Base-by-base conservation (phyloP, 148 eudicot genomes). In the Silene conica region DNA sequence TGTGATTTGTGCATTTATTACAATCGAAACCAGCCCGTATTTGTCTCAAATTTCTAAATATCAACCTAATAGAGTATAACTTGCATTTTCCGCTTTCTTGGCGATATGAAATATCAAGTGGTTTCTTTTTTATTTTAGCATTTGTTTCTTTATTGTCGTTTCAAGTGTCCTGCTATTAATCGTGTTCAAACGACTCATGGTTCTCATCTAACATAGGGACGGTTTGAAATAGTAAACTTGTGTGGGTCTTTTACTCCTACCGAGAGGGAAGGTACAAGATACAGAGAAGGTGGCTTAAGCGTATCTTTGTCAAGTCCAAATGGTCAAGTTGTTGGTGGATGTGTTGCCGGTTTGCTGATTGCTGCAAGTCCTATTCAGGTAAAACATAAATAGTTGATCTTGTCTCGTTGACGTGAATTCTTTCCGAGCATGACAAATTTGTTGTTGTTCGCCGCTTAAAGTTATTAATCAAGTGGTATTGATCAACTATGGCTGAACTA, bases 181-280 rank as follows among this genome's bases (percentile, higher is more conserved):
- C 64, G 20, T 28, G 19, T 67, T 41, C 21, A 5, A 73, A 61
- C 60, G 14, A 74, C 58, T 19, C 22, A 0, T 58, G 23, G 1
- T 73, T 46, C 11, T 31, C 18, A 19, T 48, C 62, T 43, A 68
- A 52, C 65, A 73, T 65, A 90, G 95, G 95, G 95, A 38, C 85
- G 89, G 21, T 90, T 90, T 70, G 92, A 90, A 76, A 90, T 90
- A 48, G 86, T 90, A 23, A 85, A 89, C 59, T 81, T 90, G 74
- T 79, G 87, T 70, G 92, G 96, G 73, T 87, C 96, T 18, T 88
- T 82, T 64, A 87, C 89, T 8, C 92, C 96, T n/a, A 67, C 82
- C 13, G 95, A 88, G 77, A 72, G 77, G 70, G 89, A 80, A 69
- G 91, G 85, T 73, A 67, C 86, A 18, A 75, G 78, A 58, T 78